Conservation (phyloP, 139 green algal species). For the Haematococcus sp. region DNA sequence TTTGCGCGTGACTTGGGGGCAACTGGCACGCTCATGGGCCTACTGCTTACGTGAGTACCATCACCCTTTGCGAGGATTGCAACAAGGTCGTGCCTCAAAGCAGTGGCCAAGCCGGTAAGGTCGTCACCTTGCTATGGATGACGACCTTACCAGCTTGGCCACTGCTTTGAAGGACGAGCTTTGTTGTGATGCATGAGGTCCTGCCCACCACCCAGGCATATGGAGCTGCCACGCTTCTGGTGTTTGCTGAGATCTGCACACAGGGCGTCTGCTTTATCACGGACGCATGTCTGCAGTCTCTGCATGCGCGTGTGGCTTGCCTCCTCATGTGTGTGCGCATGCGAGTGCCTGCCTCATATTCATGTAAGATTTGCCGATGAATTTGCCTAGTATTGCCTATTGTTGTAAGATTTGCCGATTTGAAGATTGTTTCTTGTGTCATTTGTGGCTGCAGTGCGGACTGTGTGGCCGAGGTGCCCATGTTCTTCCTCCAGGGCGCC, state of each 20-base stretch:
- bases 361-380: too few relatives aligned
- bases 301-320: too few relatives aligned
- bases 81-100: background rate
- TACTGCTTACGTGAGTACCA: background rate
- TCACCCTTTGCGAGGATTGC: background rate
- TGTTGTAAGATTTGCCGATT: too few relatives aligned
- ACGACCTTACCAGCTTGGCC: background rate
- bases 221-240: too few relatives aligned
- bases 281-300: too few relatives aligned
- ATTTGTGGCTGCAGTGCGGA: background rate
- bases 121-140: background rate
- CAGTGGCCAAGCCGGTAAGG: background rate
- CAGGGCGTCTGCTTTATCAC: too few relatives aligned
- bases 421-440: too few relatives aligned
- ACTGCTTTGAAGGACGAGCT: background rate
- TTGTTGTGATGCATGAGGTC: background rate
- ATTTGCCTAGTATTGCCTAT: too few relatives aligned
- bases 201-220: background rate
- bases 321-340: too few relatives aligned
- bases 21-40: background rate
- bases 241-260: too few relatives aligned
- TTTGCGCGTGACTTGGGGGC: slow-evolving; percentile 2
- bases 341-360: too few relatives aligned
- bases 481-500: background rate
- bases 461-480: slow-evolving; percentile 1